Conservation (phyloP, 2,329 filamentous ascomycete species). For the Dactylellina parvicollis region DNA sequence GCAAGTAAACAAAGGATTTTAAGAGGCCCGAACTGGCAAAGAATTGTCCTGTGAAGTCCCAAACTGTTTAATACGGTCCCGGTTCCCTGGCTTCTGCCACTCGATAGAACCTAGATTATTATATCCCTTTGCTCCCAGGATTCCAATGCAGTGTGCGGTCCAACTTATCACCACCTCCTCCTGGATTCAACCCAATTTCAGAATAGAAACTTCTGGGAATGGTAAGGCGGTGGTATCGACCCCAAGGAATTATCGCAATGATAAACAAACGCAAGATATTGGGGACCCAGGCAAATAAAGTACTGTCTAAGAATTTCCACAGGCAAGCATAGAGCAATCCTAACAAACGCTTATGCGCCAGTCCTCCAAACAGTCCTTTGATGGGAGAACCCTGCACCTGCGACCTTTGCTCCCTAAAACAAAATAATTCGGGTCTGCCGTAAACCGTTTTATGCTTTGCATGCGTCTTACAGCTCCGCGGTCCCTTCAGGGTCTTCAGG, state of each 20-base stretch:
- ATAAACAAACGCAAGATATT: slow-evolving; percentile 44
- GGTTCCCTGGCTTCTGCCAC: slow-evolving; percentile 46
- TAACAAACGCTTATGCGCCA: slow-evolving; percentile 5
- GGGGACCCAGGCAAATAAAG: slow-evolving; percentile 8
- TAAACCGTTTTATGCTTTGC: slow-evolving; percentile 42
- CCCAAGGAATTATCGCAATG: slow-evolving; percentile 42
- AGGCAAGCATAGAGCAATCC: slow-evolving; percentile 20
- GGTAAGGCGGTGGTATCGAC: slow-evolving; percentile 40
- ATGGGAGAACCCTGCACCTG: background rate
- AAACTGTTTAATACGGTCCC: slow-evolving; percentile 27
- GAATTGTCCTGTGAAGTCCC: slow-evolving; percentile 18
- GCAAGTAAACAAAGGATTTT: slow-evolving; percentile 46
- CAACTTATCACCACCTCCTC: slow-evolving; percentile 52
- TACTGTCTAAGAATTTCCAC: slow-evolving; percentile 13
- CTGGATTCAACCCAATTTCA: slow-evolving; percentile 54
- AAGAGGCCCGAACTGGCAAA: slow-evolving; percentile 25
- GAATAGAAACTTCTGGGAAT: slow-evolving; percentile 45
- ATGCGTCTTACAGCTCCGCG: slow-evolving; percentile 26
- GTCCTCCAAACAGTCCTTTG: background rate
- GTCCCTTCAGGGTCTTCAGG: slow-evolving; percentile 14
- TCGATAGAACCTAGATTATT: slow-evolving; percentile 35
- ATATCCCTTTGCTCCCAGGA: slow-evolving; percentile 51
- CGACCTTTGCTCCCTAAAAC: slow-evolving; percentile 9
- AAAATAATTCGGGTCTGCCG: slow-evolving; percentile 16
- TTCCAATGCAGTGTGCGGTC: slow-evolving; percentile 39